A percentile compares a stretch with the other conserved stretches of the same genome.
Conservation (phyloP, 352 stramenopile genomes). For the Pilasporangium apinafurcum region DNA sequence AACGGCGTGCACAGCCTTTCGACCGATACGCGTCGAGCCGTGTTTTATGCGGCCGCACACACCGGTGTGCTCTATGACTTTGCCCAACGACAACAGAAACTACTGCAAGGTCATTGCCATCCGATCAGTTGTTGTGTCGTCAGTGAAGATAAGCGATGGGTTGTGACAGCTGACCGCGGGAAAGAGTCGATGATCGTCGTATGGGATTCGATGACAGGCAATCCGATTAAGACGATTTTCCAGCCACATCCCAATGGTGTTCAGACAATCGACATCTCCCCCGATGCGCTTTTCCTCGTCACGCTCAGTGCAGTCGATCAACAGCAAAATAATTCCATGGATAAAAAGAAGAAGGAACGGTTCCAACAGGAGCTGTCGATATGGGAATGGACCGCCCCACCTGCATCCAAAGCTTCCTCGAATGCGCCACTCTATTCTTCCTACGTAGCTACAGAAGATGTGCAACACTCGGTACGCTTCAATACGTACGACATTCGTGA, state of each 20-base stretch:
- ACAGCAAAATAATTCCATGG: neutral
- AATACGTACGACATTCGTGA: conserved; percentile 86
- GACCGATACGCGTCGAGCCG: conserved; percentile 43
- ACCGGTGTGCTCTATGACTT: conserved; percentile 93
- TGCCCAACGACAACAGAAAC: conserved; percentile 66
- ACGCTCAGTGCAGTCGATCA: conserved; percentile 59
- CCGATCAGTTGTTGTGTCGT: conserved; percentile 86
- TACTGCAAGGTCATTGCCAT: conserved; percentile 91
- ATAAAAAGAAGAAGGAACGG: conserved; percentile 15
- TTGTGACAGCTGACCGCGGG: conserved; percentile 87
- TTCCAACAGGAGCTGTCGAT: conserved; percentile 79
- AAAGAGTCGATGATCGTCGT: conserved; percentile 89
- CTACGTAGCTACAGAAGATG: conserved; percentile 64
- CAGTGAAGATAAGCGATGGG: conserved; percentile 90
- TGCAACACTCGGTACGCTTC: conserved; percentile 82
- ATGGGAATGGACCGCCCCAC: conserved; percentile 83
- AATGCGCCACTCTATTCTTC: conserved; percentile 44
- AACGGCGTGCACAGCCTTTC: conserved; percentile 87
- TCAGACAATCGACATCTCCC: conserved; percentile 84
- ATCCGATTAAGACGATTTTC: conserved; percentile 90
- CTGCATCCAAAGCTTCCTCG: too few relatives aligned
- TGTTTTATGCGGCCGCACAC: conserved; percentile 91
- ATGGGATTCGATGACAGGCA: conserved; percentile 79
- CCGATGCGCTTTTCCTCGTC: conserved; percentile 85
- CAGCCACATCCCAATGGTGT: conserved; percentile 77